A percentile compares a stretch with the other conserved stretches of the same genome.
phyloP scores from a whole-genome alignment of 169 alveolate species.

The Theileria parva region DNA sequence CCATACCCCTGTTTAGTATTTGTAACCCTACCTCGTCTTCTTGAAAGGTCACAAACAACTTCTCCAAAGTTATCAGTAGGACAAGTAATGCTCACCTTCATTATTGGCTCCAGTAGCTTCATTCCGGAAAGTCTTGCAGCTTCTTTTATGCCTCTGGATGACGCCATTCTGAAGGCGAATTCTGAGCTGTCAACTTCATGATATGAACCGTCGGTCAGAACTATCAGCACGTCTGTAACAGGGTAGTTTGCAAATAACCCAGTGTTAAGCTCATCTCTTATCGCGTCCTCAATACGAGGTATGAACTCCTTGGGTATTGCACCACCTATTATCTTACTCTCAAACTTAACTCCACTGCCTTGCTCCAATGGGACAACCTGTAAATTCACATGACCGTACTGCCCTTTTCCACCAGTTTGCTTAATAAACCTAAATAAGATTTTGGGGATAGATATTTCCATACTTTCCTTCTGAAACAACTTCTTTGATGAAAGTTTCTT shows the following conservation, averaged over 20 bases:
- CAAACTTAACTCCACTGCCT: slow-evolving; percentile 78
- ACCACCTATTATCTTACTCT: slow-evolving; percentile 81
- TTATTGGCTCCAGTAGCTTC: slow-evolving; percentile 86
- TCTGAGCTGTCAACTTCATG: slow-evolving; percentile 87
- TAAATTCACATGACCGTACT: slow-evolving; percentile 84
- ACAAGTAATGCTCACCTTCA: slow-evolving; percentile 81
- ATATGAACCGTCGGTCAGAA: slow-evolving; percentile 82
- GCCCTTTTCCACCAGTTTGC: slow-evolving; percentile 88
- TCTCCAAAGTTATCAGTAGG: slow-evolving; percentile 79
- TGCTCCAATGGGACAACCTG: slow-evolving; percentile 79
- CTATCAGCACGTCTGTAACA: slow-evolving; percentile 76
- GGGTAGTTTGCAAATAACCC: slow-evolving; percentile 84
- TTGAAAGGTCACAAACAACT: slow-evolving; percentile 77
- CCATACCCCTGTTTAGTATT: slow-evolving; percentile 64
- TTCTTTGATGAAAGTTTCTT: slow-evolving; percentile 76
- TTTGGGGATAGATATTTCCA: not conserved
- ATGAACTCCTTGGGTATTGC: slow-evolving; percentile 82
- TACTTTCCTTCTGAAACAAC: slow-evolving; percentile 78
- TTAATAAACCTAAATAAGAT: slow-evolving; percentile 72
- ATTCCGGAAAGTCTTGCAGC: slow-evolving; percentile 79
- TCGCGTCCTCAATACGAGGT: slow-evolving; percentile 82
- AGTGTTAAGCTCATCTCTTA: slow-evolving; percentile 72
- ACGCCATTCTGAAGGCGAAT: slow-evolving; percentile 86
- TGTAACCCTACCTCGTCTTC: slow-evolving; percentile 66
- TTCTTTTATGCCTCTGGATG: slow-evolving; percentile 80